Evolutionary conservation across 371 early-diverging fungal species (phyloP).

Genomic region (Mortierella sp.): DNA sequence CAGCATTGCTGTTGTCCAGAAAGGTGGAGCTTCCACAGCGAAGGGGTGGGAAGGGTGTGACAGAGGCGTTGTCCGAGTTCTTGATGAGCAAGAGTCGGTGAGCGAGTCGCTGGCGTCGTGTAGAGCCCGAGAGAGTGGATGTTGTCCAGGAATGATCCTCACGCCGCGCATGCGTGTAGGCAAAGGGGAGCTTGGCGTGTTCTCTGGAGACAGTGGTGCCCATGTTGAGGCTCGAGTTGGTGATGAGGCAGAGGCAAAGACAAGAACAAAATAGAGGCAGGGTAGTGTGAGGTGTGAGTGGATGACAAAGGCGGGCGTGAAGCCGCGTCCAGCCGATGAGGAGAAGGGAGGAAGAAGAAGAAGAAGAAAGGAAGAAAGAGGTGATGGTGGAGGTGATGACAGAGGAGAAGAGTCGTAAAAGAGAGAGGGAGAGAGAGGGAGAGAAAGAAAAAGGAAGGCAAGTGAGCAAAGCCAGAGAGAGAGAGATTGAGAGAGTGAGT

Average conservation of each 20-base stretch:
- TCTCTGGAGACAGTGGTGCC: conserved; percentile 40
- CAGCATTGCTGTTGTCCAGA: neutral
- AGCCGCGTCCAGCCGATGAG: neutral
- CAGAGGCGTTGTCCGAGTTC: conserved; percentile 21
- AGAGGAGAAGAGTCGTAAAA: neutral
- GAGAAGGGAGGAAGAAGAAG: conserved; percentile 3
- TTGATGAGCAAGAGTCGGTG: conserved; percentile 28
- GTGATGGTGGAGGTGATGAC: neutral
- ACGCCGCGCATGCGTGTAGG: conserved; percentile 39
- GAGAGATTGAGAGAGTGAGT: no score
- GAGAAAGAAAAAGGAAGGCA: no score
- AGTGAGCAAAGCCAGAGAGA: neutral
- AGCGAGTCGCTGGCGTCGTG: conserved; percentile 28
- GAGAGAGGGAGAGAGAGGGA: neutral
- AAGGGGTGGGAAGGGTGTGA: conserved; percentile 19
- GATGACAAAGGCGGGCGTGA: neutral
- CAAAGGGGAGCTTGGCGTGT: conserved; percentile 43
- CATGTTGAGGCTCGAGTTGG: conserved; percentile 11
- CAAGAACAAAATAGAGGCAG: neutral
- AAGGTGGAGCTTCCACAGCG: no score
- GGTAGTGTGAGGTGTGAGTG: conserved; percentile 1
- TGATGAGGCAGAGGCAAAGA: neutral
- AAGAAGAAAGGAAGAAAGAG: neutral
- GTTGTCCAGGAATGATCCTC: conserved; percentile 24
- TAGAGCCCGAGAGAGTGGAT: conserved; percentile 7